Conservation (phyloP, 768 basidiomycete species). For the Pisolithus sp. region DNA sequence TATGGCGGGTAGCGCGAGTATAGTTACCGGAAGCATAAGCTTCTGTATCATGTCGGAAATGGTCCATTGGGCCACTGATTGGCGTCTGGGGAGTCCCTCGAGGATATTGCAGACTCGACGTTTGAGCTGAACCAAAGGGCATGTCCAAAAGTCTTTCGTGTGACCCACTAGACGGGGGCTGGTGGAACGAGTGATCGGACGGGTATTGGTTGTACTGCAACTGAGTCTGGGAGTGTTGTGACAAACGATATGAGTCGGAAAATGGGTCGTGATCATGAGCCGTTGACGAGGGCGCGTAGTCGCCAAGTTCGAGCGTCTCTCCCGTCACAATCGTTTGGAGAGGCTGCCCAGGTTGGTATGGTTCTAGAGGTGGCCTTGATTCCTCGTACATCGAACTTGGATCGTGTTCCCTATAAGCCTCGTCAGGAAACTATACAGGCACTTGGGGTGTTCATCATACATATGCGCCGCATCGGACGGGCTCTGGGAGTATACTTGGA, state of each 20-base stretch:
- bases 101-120: constrained; percentile 5
- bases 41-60: constrained; percentile 60
- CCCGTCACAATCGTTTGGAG: constrained; percentile 59
- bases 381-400: not conserved
- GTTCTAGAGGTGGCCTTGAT: constrained; percentile 18
- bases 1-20: constrained; percentile 40
- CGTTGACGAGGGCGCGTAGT: constrained; percentile 18
- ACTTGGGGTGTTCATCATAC: not conserved
- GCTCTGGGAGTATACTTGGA: not conserved
- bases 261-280: constrained; percentile 28
- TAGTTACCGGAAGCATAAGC: constrained; percentile 62
- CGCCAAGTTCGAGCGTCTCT: constrained; percentile 52
- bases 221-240: constrained; percentile 20
- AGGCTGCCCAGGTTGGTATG: constrained; percentile 57
- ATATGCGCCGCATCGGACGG: not conserved
- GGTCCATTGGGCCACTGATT: constrained; percentile 36
- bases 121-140: constrained; percentile 18
- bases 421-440: not conserved
- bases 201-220: constrained; percentile 23
- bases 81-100: constrained; percentile 28
- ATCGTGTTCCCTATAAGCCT: not conserved
- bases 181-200: constrained; percentile 22
- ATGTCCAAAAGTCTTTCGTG: constrained; percentile 15
- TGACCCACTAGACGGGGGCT: constrained; percentile 33
- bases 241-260: constrained; percentile 7